Conservation (phyloP, 2,329 filamentous ascomycete species). For the Paraphoma sp. region DNA sequence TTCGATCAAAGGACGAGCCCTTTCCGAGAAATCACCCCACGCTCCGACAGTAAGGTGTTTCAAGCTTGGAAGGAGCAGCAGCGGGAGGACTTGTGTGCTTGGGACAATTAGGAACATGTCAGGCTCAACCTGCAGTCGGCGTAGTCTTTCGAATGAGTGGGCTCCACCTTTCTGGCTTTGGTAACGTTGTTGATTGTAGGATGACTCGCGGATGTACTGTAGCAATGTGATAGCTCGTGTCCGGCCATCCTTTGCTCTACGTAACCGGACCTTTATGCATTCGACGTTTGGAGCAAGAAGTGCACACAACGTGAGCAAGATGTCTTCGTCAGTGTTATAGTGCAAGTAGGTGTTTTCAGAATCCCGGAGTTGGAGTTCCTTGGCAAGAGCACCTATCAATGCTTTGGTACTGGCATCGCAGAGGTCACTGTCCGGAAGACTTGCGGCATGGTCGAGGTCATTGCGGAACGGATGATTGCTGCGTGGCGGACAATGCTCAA, state of each 20-base stretch:
- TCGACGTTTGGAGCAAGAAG: not conserved
- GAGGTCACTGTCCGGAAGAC: no score
- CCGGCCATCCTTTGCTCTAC: not conserved
- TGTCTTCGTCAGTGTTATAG: not conserved
- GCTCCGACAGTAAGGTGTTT: not conserved
- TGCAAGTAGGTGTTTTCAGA: no score
- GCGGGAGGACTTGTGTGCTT: not conserved
- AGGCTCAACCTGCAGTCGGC: not conserved
- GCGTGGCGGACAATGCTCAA: not conserved
- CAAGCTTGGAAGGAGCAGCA: not conserved
- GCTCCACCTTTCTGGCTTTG: not conserved
- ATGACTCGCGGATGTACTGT: not conserved
- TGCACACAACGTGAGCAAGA: not conserved
- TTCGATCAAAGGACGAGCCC: not conserved
- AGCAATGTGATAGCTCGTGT: not conserved
- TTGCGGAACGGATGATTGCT: not conserved
- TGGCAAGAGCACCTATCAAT: not conserved
- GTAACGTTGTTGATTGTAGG: not conserved
- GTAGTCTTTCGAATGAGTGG: not conserved
- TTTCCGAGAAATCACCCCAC: not conserved
- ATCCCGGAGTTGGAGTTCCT: not conserved
- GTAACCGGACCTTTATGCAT: not conserved
- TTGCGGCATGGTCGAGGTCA: no score
- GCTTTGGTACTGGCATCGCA: not conserved
- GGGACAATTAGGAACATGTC: not conserved